These are phyloP conservation scores for Penicillium sumatraense DNA, from an alignment of 2,329 filamentous ascomycete genomes.

Conservation along the genomic window DNA sequence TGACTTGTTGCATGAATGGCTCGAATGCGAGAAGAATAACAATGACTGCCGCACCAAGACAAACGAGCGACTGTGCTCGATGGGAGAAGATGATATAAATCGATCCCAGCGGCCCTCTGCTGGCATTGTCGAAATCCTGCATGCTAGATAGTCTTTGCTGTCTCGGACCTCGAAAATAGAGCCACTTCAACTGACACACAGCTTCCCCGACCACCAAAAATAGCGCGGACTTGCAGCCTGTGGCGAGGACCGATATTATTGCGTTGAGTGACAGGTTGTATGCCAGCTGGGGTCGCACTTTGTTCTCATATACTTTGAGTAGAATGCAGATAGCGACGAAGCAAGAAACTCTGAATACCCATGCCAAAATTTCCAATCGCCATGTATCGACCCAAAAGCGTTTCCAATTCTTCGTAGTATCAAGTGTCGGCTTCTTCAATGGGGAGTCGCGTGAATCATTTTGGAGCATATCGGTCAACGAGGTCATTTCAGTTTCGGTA, in stretches of 20 bases:
- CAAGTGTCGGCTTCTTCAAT: neutral
- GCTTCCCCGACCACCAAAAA: neutral
- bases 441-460: slow-evolving; percentile 1
- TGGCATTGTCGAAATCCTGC: slow-evolving; percentile 26
- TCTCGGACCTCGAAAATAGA: too few relatives aligned
- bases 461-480: neutral
- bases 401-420: neutral
- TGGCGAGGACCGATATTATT: neutral
- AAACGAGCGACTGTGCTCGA: slow-evolving; percentile 10
- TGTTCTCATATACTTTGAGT: neutral
- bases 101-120: slow-evolving; percentile 27
- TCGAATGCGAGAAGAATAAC: slow-evolving; percentile 20
- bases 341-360: neutral
- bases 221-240: neutral
- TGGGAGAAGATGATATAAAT: slow-evolving; percentile 8
- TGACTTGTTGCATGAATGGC: neutral
- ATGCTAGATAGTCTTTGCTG: too few relatives aligned
- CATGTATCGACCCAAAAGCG: slow-evolving; percentile 20
- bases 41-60: neutral
- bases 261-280: neutral
- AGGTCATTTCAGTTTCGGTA: slow-evolving; percentile 3
- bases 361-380: neutral
- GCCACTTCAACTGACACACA: neutral
- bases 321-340: neutral
- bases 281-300: neutral